Base-by-base conservation (phyloP, 2,329 filamentous ascomycete genomes). In the Ascochyta clinopodiicola region DNA sequence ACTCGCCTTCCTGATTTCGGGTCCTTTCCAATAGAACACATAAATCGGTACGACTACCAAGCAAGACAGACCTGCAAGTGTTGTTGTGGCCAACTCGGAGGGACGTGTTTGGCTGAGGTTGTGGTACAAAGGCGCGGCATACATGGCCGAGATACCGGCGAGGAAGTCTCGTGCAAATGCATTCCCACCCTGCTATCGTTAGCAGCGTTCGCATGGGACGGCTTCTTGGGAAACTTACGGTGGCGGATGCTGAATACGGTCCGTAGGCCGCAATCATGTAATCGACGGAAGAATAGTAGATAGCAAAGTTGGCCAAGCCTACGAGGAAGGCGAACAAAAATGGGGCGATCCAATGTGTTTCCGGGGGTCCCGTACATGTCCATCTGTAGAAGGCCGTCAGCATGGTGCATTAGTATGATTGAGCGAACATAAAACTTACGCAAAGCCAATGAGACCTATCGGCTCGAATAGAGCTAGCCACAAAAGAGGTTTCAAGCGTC, bases 211-310 rank as follows among this genome's bases (percentile, higher is more conserved):
- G 85, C 84, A 0, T 88, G 88, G 63, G 90, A 88, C 0, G 87
- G 84, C 38, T 84, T 85, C 15, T 89, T 82, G 85, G 90, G 90
- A 76, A 19, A 10, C n/a, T 48, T 40, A 36, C 50, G 0, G 89
- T 91, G 0, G 89, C 89, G 0, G 88, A 91, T 1, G 89, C 88
- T 1, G 87, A 86, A 71, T 90, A 91, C 0, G 86, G 85, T 0
- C 88, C 89, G 63, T 91, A 89, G 0, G 87, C 86, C 40, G 85
- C 86, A n/a, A 90, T 83, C 85, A 90, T 90, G 76, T 91, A 91
- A 71, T 91, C 87, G 57, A 90, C 88, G 0, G 88, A 90, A 0
- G 87, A 86, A 85, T 89, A 89, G 76, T 90, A 90, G 56, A 90
- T 89, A 35, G 83, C 77, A 44, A 88, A 89, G 53, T 67, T 91